Conservation (phyloP, 2,329 filamentous ascomycete species). For the Nectriaceae sp. region DNA sequence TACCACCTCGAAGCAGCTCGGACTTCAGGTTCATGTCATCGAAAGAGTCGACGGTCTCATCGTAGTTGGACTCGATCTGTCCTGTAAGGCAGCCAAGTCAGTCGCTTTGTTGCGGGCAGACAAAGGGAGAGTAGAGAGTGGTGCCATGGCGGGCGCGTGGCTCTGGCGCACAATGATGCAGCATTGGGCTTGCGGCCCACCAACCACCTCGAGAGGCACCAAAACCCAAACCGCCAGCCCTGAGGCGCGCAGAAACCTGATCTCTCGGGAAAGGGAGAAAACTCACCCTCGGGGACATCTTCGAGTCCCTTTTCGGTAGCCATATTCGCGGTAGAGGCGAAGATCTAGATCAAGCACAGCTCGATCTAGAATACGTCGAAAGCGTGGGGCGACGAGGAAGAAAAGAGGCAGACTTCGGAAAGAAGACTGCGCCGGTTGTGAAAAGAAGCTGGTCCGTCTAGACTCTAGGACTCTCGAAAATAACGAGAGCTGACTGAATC, state of each 20-base stretch:
- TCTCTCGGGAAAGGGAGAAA: conserved; percentile 8
- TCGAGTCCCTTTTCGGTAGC: conserved; percentile 98
- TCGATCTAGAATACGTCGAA: conserved; percentile 64
- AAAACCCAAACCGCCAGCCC: not conserved
- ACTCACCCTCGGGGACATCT: conserved; percentile 93
- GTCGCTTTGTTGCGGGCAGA: conserved; percentile 13
- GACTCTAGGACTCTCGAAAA: conserved; percentile 49
- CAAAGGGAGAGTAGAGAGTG: not conserved
- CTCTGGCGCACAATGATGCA: conserved; percentile 6
- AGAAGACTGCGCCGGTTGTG: conserved; percentile 36
- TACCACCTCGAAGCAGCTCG: conserved; percentile 93
- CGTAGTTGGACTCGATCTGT: conserved; percentile 99
- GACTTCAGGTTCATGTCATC: conserved; percentile 97
- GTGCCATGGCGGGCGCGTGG: not conserved
- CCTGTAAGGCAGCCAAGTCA: conserved; percentile 53
- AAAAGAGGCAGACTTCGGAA: conserved; percentile 41
- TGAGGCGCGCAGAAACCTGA: not conserved
- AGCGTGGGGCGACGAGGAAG: conserved; percentile 40
- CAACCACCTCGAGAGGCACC: not conserved
- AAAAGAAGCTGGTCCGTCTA: conserved; percentile 41
- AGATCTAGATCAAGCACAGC: conserved; percentile 76
- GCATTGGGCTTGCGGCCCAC: conserved; percentile 20
- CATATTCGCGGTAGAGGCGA: conserved; percentile 80
- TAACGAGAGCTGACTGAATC: conserved; percentile 44
- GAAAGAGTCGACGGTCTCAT: conserved; percentile 99